Evolutionary conservation across 2,329 filamentous ascomycete species (phyloP).

Genomic region (Beauveria scarabaeidicola): DNA sequence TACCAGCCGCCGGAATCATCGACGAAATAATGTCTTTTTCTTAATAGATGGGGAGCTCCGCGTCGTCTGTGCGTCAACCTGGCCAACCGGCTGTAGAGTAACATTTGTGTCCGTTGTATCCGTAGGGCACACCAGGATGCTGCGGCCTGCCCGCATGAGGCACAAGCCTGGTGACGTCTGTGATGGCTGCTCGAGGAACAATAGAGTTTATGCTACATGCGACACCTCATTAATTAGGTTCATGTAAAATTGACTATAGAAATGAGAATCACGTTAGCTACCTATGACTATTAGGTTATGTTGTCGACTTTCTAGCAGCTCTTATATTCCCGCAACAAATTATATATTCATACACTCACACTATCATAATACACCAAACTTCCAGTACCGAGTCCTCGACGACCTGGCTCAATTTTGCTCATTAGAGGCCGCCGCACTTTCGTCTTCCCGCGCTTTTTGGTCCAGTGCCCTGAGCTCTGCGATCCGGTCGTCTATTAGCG

Average conservation of each 20-base stretch:
- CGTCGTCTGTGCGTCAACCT: not conserved
- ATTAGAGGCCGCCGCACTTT: not conserved
- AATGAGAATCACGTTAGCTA: not conserved
- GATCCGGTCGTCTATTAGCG: conserved; percentile 69
- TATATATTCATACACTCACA: not conserved
- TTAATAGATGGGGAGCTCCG: too few relatives aligned
- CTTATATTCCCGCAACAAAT: not conserved
- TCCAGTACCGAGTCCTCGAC: not conserved
- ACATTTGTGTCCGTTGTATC: too few relatives aligned
- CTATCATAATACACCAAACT: not conserved
- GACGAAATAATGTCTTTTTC: not conserved
- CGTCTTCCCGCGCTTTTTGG: conserved; percentile 3
- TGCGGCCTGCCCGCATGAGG: not conserved
- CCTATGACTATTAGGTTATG: not conserved
- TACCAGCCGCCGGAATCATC: not conserved
- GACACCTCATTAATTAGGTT: not conserved
- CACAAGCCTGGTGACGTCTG: conserved; percentile 1
- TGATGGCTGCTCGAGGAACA: not conserved
- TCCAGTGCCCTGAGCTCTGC: conserved; percentile 24
- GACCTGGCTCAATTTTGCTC: not conserved
- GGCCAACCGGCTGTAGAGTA: not conserved
- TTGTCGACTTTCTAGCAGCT: not conserved
- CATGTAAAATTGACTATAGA: not conserved
- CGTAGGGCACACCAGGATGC: not conserved
- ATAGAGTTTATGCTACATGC: not conserved